Conservation (phyloP, 2,329 filamentous ascomycete genomes). For the Diaporthe velutina region DNA sequence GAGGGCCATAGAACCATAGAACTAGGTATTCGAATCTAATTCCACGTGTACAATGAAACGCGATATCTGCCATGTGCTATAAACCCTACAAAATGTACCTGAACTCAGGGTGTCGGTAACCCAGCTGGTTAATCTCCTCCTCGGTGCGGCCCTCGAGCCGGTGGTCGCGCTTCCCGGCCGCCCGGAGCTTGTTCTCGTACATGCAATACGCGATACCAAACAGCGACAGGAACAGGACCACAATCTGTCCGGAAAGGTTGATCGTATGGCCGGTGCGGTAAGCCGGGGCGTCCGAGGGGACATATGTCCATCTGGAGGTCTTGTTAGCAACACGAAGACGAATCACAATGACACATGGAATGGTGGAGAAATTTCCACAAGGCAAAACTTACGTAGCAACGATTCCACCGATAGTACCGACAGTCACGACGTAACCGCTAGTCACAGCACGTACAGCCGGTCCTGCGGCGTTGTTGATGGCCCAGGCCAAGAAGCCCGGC, state of each 20-base stretch:
- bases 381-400: slow-evolving; percentile 61
- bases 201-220: slow-evolving; percentile 65
- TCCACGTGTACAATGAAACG: neutral
- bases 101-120: slow-evolving; percentile 67
- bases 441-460: slow-evolving; percentile 69
- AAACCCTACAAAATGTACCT: slow-evolving; percentile 58
- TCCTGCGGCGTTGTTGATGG: slow-evolving; percentile 69
- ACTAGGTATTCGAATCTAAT: neutral
- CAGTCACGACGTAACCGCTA: slow-evolving; percentile 65
- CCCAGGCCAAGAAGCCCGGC: slow-evolving; percentile 70
- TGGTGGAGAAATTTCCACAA: neutral
- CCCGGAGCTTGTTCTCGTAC: slow-evolving; percentile 65
- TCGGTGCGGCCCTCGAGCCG: slow-evolving; percentile 62
- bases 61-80: neutral
- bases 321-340: slow-evolving; percentile 4
- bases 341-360: neutral
- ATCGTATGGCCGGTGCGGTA: slow-evolving; percentile 67
- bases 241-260: slow-evolving; percentile 65
- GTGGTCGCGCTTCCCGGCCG: slow-evolving; percentile 60
- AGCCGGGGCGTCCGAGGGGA: slow-evolving; percentile 57
- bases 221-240: slow-evolving; percentile 57
- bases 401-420: slow-evolving; percentile 70
- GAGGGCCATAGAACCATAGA: accelerated
- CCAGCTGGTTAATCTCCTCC: slow-evolving; percentile 60
- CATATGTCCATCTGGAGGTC: slow-evolving; percentile 64